A percentile compares a stretch with the other conserved stretches of the same genome.
Evolutionary conservation across 805 yeast species (phyloP).

Genomic region (Sungouiella thailandica): DNA sequence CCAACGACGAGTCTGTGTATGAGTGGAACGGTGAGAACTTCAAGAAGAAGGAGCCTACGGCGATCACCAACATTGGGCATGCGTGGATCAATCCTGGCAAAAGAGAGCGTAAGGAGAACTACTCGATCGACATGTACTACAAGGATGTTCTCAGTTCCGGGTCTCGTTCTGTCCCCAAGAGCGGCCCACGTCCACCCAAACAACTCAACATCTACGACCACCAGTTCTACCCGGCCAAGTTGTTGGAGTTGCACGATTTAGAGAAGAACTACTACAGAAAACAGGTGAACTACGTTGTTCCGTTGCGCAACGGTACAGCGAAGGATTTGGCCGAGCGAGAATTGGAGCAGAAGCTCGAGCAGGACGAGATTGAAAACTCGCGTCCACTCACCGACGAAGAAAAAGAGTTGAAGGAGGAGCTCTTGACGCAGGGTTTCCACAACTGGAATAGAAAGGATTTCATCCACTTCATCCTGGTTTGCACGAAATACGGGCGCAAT

Average conservation of each 20-base stretch:
- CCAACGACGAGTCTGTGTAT: conserved; percentile 64
- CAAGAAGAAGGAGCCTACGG: conserved; percentile 50
- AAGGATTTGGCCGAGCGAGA: conserved; percentile 28
- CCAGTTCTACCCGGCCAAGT: conserved; percentile 80
- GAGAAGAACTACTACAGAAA: conserved; percentile 77
- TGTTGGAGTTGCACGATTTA: conserved; percentile 70
- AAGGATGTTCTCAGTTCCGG: conserved; percentile 76
- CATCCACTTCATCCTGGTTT: conserved; percentile 66
- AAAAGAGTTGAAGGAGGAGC: conserved; percentile 53
- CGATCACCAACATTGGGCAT: conserved; percentile 46
- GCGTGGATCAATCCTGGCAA: conserved; percentile 84
- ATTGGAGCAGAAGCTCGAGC: conserved; percentile 51
- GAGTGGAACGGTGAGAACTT: conserved; percentile 88
- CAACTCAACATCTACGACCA: conserved; percentile 81
- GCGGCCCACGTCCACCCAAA: conserved; percentile 78
- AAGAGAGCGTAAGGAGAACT: conserved; percentile 78
- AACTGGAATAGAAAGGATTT: conserved; percentile 90
- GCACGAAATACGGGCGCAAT: conserved; percentile 79
- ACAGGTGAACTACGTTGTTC: conserved; percentile 58
- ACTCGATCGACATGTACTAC: conserved; percentile 82
- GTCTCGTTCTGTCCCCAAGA: conserved; percentile 29
- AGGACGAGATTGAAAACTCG: conserved; percentile 69
- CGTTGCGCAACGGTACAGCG: conserved; percentile 52
- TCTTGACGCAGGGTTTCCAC: conserved; percentile 62
- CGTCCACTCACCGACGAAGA: conserved; percentile 82